Percentiles rank a stretch among this genome's conserved stretches.
Conservation (phyloP, 768 basidiomycete species). For the Pleurotus sapidus region DNA sequence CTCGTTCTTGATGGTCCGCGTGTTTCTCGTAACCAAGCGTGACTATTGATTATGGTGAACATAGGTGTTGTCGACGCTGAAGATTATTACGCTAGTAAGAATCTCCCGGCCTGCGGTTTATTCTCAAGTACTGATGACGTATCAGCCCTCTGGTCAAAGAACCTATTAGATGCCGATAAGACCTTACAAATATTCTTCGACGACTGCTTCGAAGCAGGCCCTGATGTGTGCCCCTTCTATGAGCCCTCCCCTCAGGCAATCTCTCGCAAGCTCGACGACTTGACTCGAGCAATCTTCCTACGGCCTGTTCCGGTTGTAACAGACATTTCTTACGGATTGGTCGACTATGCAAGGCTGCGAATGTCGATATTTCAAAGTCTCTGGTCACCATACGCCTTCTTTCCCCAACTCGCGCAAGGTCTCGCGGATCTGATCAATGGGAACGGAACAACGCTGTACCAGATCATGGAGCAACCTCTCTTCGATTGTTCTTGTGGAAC, state of each 20-base stretch:
- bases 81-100: conserved; percentile 19
- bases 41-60: not conserved
- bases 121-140: not conserved
- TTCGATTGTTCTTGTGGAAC: not conserved
- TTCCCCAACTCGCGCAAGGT: conserved; percentile 13
- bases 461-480: not conserved
- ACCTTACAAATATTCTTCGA: conserved; percentile 17
- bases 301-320: conserved; percentile 17
- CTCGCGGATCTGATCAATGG: conserved; percentile 23
- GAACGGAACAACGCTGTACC: conserved; percentile 16
- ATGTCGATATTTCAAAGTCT: conserved; percentile 16
- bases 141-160: not conserved
- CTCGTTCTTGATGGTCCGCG: conserved; percentile 25
- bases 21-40: not conserved
- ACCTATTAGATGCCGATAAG: conserved; percentile 16
- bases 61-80: conserved; percentile 21
- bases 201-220: conserved; percentile 17
- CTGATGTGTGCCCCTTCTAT: conserved; percentile 18
- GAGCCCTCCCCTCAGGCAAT: conserved; percentile 14
- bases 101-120: not conserved
- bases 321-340: conserved; percentile 16
- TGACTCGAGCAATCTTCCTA: conserved; percentile 11
- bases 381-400: conserved; percentile 18
- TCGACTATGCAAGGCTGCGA: conserved; percentile 18
- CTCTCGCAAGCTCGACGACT: conserved; percentile 11